A percentile compares a stretch with the other conserved stretches of the same genome.
Evolutionary conservation across 106 monocot genomes (phyloP).

Genomic region (Dendrobium officinale): DNA sequence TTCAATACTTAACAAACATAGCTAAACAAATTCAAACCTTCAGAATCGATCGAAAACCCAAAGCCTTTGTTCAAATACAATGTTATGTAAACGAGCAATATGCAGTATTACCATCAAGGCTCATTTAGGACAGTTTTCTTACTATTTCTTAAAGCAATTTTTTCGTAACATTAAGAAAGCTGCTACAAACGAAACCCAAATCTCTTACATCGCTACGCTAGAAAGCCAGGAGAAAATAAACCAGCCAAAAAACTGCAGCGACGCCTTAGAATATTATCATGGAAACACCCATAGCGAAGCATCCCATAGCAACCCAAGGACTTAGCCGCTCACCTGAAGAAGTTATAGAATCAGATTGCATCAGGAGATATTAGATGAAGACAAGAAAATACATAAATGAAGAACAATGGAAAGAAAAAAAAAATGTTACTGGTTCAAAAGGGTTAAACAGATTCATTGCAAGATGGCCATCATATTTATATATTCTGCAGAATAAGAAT

Average conservation of each 20-base stretch:
- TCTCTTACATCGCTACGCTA: background rate
- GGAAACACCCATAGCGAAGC: conserved; percentile 45
- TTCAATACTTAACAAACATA: no score
- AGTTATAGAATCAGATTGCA: background rate
- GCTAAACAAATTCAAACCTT: no score
- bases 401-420: background rate
- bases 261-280: conserved; percentile 31
- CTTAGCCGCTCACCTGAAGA: conserved; percentile 45
- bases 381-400: no score
- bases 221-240: background rate
- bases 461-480: background rate
- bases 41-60: no score
- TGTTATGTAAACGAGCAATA: background rate
- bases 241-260: background rate
- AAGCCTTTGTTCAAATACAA: no score
- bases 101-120: background rate
- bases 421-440: background rate
- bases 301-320: conserved; percentile 55
- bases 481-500: background rate
- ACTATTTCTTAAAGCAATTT: no score
- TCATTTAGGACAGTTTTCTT: no score
- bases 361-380: no score
- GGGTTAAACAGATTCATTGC: background rate
- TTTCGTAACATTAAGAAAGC: no score
- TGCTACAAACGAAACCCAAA: no score